Evolutionary conservation across 2,329 filamentous ascomycete genomes (phyloP), one percentile per base, ranked within the genome.

Genomic region (Emydomyces testavorans): DNA sequence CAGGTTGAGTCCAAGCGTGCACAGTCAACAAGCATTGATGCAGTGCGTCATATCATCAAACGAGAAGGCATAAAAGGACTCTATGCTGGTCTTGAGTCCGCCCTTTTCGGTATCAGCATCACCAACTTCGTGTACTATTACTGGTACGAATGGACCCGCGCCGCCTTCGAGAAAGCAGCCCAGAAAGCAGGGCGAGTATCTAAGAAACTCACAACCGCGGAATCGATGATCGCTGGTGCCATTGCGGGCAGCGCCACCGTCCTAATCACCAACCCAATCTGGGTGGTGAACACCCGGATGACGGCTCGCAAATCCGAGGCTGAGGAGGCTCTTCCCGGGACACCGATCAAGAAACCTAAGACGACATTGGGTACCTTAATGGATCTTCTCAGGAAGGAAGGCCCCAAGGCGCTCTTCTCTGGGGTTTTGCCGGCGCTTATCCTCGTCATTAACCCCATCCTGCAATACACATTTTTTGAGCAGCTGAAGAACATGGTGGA

Each of bases 71-170:
- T 95, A 49, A 72, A 78, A 1, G 92, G 92, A 26, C 79, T 98
- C 29, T 98, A 96, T 65, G 82, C 92, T 5, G 92, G 92, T 35
- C 79, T 98, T 51, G 87, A 94, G 66, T 93, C 85, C 53, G 92
- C 92, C 44, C 75, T 98, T 38, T 95, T 98, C 67, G 92, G 92
- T 65, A 96, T 98, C 72, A 92, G 85, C 67, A 82, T 98, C 58
- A 98, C 92, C 59, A 98, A 98, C 74, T 98, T 98, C 65, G 90
- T 98, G 40, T 98, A 98, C 76, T 98, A 98, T 72, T 98, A 96
- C 75, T 98, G 79, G 90, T 98, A 96, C 69, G 92, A 98, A 72
- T 98, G 87, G 85, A 92, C 88, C 53, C 82, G 89, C 50, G 76
- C 83, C 43, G 83, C 83, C 63, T 95, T 96, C 71, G 87, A 72